Conservation (phyloP, 2,329 filamentous ascomycete species). For the Phialocephala subalpina region DNA sequence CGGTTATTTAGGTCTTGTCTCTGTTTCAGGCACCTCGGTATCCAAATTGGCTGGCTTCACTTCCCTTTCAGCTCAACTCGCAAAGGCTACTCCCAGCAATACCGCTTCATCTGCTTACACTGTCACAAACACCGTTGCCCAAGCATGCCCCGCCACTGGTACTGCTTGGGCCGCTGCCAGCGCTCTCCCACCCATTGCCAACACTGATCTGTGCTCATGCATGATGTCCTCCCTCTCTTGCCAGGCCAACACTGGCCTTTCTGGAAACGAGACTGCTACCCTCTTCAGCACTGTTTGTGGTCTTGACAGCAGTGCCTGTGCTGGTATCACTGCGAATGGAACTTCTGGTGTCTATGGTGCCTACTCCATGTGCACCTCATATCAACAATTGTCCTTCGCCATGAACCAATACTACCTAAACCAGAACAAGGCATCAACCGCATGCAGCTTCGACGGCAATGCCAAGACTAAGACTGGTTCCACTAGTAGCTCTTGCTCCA, state of each 20-base stretch:
- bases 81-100: conserved; percentile 69
- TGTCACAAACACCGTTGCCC: conserved; percentile 73
- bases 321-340: conserved; percentile 73
- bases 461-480: conserved; percentile 61
- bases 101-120: conserved; percentile 74
- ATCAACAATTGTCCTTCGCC: conserved; percentile 76
- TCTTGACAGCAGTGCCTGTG: conserved; percentile 61
- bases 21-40: conserved; percentile 65
- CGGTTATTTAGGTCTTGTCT: conserved; percentile 67
- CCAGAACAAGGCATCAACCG: conserved; percentile 59
- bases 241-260: conserved; percentile 65
- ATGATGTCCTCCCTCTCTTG: conserved; percentile 81
- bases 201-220: conserved; percentile 82
- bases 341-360: conserved; percentile 76
- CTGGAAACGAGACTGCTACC: conserved; percentile 64
- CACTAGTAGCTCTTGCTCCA: conserved; percentile 61
- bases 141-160: conserved; percentile 73
- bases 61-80: conserved; percentile 74
- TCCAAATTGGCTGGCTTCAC: conserved; percentile 78
- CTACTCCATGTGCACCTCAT: conserved; percentile 78
- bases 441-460: conserved; percentile 77
- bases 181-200: conserved; percentile 82
- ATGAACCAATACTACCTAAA: conserved; percentile 76
- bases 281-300: conserved; percentile 82
- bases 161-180: conserved; percentile 74